These are phyloP conservation scores for Phytophthora aleatoria DNA, from an alignment of 352 stramenopile species.

Conservation along the genomic window DNA sequence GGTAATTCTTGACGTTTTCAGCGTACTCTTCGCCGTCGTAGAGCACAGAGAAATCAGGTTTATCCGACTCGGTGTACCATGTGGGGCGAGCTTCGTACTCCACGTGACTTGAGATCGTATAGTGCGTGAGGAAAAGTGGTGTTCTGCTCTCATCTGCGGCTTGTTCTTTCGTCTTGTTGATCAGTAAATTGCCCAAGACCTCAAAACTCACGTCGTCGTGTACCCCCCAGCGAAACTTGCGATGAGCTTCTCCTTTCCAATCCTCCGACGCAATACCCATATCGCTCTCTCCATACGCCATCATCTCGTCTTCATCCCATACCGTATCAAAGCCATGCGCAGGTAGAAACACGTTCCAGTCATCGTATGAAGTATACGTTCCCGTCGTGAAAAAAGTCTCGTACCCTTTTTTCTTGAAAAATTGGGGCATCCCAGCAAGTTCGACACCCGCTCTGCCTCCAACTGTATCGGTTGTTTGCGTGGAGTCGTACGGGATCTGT, in stretches of 20 bases:
- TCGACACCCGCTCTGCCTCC: slow-evolving; percentile 3
- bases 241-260: slow-evolving; percentile 29
- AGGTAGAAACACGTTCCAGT: slow-evolving; percentile 49
- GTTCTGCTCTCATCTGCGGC: slow-evolving; percentile 29
- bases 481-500: slow-evolving; percentile 50
- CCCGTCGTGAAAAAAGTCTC: slow-evolving; percentile 50
- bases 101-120: slow-evolving; percentile 65
- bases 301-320: slow-evolving; percentile 40
- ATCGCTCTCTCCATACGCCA: slow-evolving; percentile 32
- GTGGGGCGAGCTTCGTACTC: slow-evolving; percentile 37
- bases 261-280: slow-evolving; percentile 38
- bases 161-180: slow-evolving; percentile 47
- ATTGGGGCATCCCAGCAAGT: slow-evolving; percentile 47
- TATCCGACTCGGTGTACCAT: slow-evolving; percentile 39
- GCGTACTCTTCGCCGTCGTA: slow-evolving; percentile 34
- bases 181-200: slow-evolving; percentile 48
- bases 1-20: slow-evolving; percentile 42
- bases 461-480: slow-evolving; percentile 18
- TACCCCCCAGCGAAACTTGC: slow-evolving; percentile 43
- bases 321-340: slow-evolving; percentile 57
- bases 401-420: slow-evolving; percentile 56
- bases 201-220: slow-evolving; percentile 62
- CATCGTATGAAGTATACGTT: slow-evolving; percentile 43
- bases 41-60: slow-evolving; percentile 52
- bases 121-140: slow-evolving; percentile 64